Evolutionary conservation across 768 basidiomycete species (phyloP).

Genomic region (Mycena sanguinolenta): DNA sequence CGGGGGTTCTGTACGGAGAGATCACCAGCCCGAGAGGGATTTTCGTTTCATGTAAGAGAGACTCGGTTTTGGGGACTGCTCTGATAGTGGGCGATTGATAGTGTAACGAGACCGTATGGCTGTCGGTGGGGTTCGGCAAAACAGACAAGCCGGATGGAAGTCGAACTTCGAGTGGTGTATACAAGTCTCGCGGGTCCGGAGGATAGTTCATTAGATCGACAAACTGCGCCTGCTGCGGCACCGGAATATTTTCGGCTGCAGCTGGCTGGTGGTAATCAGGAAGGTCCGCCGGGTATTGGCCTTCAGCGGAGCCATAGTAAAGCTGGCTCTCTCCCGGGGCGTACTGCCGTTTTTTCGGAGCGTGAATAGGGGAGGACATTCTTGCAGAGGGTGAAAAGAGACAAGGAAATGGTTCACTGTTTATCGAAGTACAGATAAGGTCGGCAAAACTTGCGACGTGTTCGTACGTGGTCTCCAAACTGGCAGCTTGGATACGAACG

Average conservation of each 20-base stretch:
- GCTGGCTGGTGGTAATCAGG: conserved; percentile 32
- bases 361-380: conserved; percentile 14
- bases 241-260: conserved; percentile 53
- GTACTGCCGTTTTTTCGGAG: conserved; percentile 65
- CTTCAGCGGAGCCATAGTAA: conserved; percentile 53
- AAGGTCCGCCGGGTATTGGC: conserved; percentile 29
- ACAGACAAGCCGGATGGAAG: conserved; percentile 61
- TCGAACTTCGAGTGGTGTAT: conserved; percentile 63
- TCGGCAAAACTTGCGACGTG: not conserved
- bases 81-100: conserved; percentile 73
- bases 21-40: conserved; percentile 70
- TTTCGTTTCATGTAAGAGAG: conserved; percentile 68
- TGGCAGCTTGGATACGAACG: not conserved
- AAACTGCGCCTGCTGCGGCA: conserved; percentile 53
- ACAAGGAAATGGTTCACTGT: not conserved
- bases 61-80: conserved; percentile 67
- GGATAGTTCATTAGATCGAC: conserved; percentile 71
- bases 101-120: too few species aligned
- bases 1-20: conserved; percentile 67
- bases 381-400: not conserved
- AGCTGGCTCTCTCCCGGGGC: conserved; percentile 69
- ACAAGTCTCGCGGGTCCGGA: conserved; percentile 68
- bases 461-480: conserved; percentile 2
- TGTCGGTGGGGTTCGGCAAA: conserved; percentile 19
- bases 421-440: not conserved